These are phyloP conservation scores for Cladophialophora immunda DNA, from an alignment of 2,329 filamentous ascomycete species.

Conservation along the genomic window DNA sequence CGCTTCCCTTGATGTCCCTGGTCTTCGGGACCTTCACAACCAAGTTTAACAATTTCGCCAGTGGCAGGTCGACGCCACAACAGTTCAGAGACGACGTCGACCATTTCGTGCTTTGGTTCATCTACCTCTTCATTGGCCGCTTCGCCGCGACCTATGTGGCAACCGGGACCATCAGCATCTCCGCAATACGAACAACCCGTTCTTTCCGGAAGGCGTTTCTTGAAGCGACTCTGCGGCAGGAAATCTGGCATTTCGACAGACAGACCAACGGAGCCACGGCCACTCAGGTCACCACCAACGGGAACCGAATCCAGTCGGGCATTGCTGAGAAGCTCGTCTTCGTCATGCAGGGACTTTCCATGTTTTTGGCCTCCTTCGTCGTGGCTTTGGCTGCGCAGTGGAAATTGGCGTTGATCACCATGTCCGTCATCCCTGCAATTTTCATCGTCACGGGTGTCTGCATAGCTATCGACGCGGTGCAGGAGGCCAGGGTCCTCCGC, in stretches of 20 bases:
- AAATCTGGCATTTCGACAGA: conserved; percentile 45
- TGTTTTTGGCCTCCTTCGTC: conserved; percentile 52
- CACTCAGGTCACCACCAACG: conserved; percentile 45
- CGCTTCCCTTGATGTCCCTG: conserved; percentile 49
- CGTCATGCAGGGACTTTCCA: conserved; percentile 46
- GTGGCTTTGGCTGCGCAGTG: conserved; percentile 53
- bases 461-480: conserved; percentile 39
- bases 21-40: conserved; percentile 47
- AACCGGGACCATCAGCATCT: conserved; percentile 41
- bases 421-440: conserved; percentile 59
- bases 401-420: conserved; percentile 57
- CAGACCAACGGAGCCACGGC: conserved; percentile 44
- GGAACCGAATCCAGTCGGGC: conserved; percentile 49
- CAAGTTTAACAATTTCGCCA: conserved; percentile 43
- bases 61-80: conserved; percentile 29
- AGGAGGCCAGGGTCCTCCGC: conserved; percentile 40
- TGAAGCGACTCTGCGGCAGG: conserved; percentile 44
- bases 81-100: conserved; percentile 38
- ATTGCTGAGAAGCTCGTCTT: conserved; percentile 52
- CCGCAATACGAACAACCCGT: conserved; percentile 41
- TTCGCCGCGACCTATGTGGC: conserved; percentile 47
- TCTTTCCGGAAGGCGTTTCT: conserved; percentile 41
- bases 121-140: conserved; percentile 49
- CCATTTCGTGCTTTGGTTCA: conserved; percentile 46
- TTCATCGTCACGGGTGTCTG: conserved; percentile 42